Evolutionary conservation across 225 moss, liverwort and hornwort species (phyloP).

Genomic region (Straminergon stramineum): DNA sequence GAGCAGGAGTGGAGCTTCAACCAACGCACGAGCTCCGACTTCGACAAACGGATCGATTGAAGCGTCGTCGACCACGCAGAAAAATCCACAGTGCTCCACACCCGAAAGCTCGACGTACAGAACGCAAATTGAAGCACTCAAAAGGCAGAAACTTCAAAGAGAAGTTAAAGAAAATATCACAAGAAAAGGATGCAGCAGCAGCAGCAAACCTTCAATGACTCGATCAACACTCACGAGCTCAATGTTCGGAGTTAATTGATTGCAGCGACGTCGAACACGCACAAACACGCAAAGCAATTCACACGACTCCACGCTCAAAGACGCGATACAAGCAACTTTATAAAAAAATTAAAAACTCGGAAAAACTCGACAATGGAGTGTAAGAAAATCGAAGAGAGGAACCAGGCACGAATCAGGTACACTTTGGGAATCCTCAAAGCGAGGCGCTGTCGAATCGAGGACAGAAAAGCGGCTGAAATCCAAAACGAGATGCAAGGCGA

Average conservation of each 20-base stretch:
- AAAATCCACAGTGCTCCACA: not conserved
- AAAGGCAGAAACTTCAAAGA: not conserved
- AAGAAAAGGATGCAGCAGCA: not conserved
- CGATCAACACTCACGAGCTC: not conserved
- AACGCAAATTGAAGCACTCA: not conserved
- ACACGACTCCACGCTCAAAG: not conserved
- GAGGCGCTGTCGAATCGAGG: not conserved
- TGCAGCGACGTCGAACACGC: not conserved
- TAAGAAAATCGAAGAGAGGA: no score
- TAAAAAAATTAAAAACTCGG: no score
- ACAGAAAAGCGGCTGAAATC: not conserved
- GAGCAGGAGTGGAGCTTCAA: not conserved
- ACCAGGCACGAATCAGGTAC: not conserved
- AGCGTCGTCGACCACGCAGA: not conserved
- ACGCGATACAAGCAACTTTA: not conserved
- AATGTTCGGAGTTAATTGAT: not conserved
- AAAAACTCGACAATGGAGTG: no score
- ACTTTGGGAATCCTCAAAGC: not conserved
- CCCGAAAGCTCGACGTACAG: not conserved
- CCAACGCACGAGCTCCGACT: not conserved
- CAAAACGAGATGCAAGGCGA: constrained; percentile 12
- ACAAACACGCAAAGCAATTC: not conserved
- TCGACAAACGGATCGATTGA: not conserved
- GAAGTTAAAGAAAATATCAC: not conserved
- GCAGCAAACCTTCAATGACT: not conserved